Evolutionary conservation across 2,329 filamentous ascomycete genomes (phyloP), one percentile per base, ranked within the genome.

Genomic region (Pseudogymnoascus sp.): DNA sequence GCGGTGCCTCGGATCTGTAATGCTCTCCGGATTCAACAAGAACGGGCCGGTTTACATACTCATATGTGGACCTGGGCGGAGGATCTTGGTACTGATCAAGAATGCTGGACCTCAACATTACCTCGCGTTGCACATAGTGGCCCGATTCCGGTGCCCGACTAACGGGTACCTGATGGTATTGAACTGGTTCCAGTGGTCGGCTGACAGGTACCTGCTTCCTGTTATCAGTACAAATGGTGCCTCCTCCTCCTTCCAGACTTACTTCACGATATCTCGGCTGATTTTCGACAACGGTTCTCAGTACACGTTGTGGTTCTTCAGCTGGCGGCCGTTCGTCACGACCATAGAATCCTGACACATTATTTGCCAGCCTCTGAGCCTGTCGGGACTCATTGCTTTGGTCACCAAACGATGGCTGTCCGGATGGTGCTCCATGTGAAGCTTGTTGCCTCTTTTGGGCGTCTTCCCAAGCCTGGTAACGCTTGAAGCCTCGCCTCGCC

Each of bases 381-480:
- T 59, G 58, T 15, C 58, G 33, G 7, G 36, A 29, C 58, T 59
- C 36, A 29, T 13, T 41, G 4, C 47, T 36, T 17, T 24, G 47
- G 54, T 50, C 24, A 59, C 33, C 21, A 11, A 17, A 17, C 6
- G 29, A 33, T 17, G 33, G 21, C 17, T 60, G 37, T 15, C 57
- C 10, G 21, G 6, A 9, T 24, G 40, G 41, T 24, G 9, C 21
- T 17, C 4, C 33, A 40, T 24, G 40, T 1, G 58, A 24, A 35
- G 15, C 31, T 36, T 69, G 65, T 57, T 64, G 67, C 58, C 71
- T 65, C 31, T 63, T 64, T 5, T 70, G 21, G 21, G 71, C 71
- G 35, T 72, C 65, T n/a, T 72, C 64, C 67, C 68, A 73, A n/a
- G 71, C 71, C 60, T 69, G 69, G 60, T 73, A 72, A 21, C 71